Evolutionary conservation across 2,329 filamentous ascomycete species (phyloP).

Genomic region (Coleophoma cylindrospora): DNA sequence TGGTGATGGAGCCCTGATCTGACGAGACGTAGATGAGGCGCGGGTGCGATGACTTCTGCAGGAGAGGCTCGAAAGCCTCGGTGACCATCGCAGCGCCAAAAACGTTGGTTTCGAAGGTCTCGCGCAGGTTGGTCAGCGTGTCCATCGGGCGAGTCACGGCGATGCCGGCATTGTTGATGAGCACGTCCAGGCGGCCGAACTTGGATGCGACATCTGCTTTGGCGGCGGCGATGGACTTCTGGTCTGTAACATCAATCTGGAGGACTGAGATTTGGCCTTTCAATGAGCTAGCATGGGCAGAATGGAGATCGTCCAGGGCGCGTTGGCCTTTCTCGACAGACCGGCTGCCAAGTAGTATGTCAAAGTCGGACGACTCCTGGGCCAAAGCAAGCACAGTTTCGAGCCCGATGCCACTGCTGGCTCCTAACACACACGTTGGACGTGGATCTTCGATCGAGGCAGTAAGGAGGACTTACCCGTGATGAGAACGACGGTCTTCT

Average conservation of each 20-base stretch:
- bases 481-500: not conserved
- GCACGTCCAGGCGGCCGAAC: constrained; percentile 23
- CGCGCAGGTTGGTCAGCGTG: constrained; percentile 1
- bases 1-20: constrained; percentile 10
- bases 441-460: not conserved
- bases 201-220: constrained; percentile 3
- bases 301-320: constrained; percentile 10
- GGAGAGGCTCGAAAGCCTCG: constrained; percentile 8
- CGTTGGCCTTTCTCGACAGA: constrained; percentile 11
- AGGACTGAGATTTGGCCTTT: constrained; percentile 10
- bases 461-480: not conserved
- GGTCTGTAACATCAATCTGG: constrained; percentile 13
- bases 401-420: constrained; percentile 34
- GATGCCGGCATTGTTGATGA: constrained; percentile 19
- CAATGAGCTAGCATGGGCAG: constrained; percentile 1
- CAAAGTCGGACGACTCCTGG: constrained; percentile 8
- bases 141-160: not conserved
- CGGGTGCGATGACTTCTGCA: constrained; percentile 8
- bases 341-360: constrained; percentile 18
- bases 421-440: constrained; percentile 19
- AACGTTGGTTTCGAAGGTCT: constrained; percentile 11
- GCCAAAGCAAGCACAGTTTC: constrained; percentile 25
- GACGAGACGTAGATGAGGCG: constrained; percentile 12
- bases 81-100: constrained; percentile 11
- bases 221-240: constrained; percentile 5